Conservation (phyloP, 75 land plant genomes). For the Pinus albicaulis region DNA sequence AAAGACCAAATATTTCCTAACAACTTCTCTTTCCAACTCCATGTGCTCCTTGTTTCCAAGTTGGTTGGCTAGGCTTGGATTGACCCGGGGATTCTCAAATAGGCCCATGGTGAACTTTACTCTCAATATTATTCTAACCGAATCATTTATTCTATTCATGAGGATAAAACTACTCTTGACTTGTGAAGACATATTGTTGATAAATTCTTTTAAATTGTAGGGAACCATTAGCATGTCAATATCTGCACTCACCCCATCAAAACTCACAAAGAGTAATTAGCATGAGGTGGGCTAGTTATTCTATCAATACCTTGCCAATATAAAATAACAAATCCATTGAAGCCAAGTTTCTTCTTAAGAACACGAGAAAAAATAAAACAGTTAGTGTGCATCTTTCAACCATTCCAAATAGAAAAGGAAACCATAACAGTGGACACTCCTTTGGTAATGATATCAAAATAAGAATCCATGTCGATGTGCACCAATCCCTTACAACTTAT, state of each 20-base stretch:
- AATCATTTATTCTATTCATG: conserved; percentile 72
- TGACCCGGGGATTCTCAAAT: conserved; percentile 62
- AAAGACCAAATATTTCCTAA: conserved; percentile 47
- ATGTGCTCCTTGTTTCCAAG: conserved; percentile 45
- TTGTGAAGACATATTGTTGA: conserved; percentile 27
- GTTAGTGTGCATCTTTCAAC: conserved; percentile 72
- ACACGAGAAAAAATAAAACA: conserved; percentile 34
- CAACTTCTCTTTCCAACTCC: conserved; percentile 50
- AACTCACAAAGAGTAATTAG: conserved; percentile 45
- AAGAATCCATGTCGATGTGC: conserved; percentile 67
- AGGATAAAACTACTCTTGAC: conserved; percentile 38
- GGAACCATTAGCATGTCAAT: conserved; percentile 65
- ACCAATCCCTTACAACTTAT: conserved; percentile 38
- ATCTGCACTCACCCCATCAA: conserved; percentile 38
- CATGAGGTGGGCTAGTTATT: conserved; percentile 44
- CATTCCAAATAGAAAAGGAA: conserved; percentile 77
- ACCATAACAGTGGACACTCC: conserved; percentile 73
- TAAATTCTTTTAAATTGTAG: conserved; percentile 39
- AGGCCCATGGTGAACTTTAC: conserved; percentile 73
- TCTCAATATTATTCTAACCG: conserved; percentile 60
- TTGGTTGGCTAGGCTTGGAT: conserved; percentile 19
- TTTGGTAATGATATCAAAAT: conserved; percentile 41
- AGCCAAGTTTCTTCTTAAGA: conserved; percentile 45
- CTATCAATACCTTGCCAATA: conserved; percentile 43
- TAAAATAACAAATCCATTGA: conserved; percentile 69